A percentile compares a stretch with the other conserved stretches of the same genome.
phyloP scores from a whole-genome alignment of 257 asterid genomes.

The Solanum bulbocastanum region DNA sequence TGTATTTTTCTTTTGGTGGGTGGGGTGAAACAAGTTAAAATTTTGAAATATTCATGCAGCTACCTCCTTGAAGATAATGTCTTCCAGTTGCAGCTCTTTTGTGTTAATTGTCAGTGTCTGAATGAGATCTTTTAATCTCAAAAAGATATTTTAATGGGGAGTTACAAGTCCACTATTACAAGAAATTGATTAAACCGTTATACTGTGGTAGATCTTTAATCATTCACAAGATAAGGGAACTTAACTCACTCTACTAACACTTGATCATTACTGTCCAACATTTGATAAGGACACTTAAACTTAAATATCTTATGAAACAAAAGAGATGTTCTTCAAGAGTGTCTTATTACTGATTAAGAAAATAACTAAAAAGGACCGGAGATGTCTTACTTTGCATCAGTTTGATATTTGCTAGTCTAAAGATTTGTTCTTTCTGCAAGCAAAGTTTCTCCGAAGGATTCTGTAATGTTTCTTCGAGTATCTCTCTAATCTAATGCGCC shows the following conservation, averaged over 20 bases:
- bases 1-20: not conserved
- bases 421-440: not conserved
- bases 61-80: not conserved
- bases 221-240: not conserved
- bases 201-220: not conserved
- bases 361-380: not conserved
- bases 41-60: not conserved
- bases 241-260: not conserved
- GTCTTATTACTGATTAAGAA: not conserved
- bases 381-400: not conserved
- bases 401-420: not conserved
- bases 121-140: not conserved
- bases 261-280: not conserved
- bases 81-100: not conserved
- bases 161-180: not conserved
- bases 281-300: not conserved
- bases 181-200: not conserved
- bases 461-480: not conserved
- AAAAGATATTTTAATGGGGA: not conserved
- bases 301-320: not conserved
- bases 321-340: not conserved
- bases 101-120: not conserved
- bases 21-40: not conserved
- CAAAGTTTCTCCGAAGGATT: not conserved
- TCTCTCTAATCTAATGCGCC: not conserved